Conservation (phyloP, 2,329 filamentous ascomycete species). For the Penicillium sp. region DNA sequence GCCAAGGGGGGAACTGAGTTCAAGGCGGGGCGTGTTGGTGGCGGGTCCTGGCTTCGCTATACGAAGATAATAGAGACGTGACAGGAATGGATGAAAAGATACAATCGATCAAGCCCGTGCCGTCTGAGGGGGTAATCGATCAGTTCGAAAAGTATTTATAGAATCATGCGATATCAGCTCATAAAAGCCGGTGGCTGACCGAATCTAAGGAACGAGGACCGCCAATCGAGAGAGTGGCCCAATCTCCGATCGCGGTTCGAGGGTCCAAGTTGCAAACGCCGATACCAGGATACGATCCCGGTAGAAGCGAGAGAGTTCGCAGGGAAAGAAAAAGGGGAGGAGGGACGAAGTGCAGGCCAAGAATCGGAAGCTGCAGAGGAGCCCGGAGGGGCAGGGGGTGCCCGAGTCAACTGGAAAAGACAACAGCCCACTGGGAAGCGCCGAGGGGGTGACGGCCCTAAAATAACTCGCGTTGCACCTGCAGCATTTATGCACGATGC, state of each 20-base stretch:
- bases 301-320: background rate
- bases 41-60: background rate
- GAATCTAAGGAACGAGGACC: conserved; percentile 3
- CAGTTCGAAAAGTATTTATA: conserved; percentile 16
- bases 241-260: conserved; percentile 13
- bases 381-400: conserved; percentile 17
- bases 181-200: conserved; percentile 10
- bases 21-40: background rate
- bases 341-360: conserved; percentile 1
- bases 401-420: background rate
- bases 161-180: conserved; percentile 12
- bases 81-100: background rate
- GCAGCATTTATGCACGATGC: conserved; percentile 24
- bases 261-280: background rate
- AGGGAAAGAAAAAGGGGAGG: background rate
- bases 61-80: background rate
- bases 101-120: background rate
- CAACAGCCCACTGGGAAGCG: conserved; percentile 15
- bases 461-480: conserved; percentile 26
- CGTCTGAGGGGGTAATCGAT: background rate
- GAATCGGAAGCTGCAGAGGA: conserved; percentile 20
- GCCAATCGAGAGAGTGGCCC: conserved; percentile 1
- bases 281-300: background rate
- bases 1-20: background rate
- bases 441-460: conserved; percentile 19